Percentiles rank a stretch among this genome's conserved stretches.
Evolutionary conservation across 768 basidiomycete genomes (phyloP).

Genomic region (Gyrodon lividus): DNA sequence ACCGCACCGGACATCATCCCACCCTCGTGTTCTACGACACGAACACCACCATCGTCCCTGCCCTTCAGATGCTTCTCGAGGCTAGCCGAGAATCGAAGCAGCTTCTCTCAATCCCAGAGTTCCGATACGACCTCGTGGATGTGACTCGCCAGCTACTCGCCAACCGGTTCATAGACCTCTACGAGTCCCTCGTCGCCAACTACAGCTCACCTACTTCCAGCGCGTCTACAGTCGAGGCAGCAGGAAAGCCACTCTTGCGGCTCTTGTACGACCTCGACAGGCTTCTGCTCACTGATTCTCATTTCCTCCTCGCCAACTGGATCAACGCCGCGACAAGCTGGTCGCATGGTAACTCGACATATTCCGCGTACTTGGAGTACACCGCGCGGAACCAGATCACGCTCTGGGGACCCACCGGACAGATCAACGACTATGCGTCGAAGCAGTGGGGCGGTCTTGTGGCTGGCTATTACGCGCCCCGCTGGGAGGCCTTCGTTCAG

Average conservation of each 20-base stretch:
- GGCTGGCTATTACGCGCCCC: constrained; percentile 33
- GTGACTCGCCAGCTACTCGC: constrained; percentile 39
- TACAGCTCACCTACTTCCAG: constrained; percentile 27
- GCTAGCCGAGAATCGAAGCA: constrained; percentile 15
- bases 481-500: constrained; percentile 37
- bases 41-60: constrained; percentile 64
- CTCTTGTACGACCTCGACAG: constrained; percentile 36
- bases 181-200: constrained; percentile 28
- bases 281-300: constrained; percentile 31
- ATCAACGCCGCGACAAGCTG: constrained; percentile 34
- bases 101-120: constrained; percentile 32
- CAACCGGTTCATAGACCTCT: constrained; percentile 37
- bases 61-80: constrained; percentile 66
- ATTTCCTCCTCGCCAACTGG: constrained; percentile 38
- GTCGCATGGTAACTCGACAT: constrained; percentile 29
- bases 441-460: constrained; percentile 44
- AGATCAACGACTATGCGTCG: constrained; percentile 45
- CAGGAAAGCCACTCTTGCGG: constrained; percentile 27
- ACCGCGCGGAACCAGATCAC: constrained; percentile 43
- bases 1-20: constrained; percentile 32
- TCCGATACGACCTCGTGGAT: constrained; percentile 40
- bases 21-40: constrained; percentile 39
- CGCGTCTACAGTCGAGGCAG: constrained; percentile 19
- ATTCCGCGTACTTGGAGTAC: constrained; percentile 37
- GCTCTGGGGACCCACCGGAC: constrained; percentile 41